Conservation (phyloP, 2,329 filamentous ascomycete genomes). For the Purpureocillium takamizusanense region DNA sequence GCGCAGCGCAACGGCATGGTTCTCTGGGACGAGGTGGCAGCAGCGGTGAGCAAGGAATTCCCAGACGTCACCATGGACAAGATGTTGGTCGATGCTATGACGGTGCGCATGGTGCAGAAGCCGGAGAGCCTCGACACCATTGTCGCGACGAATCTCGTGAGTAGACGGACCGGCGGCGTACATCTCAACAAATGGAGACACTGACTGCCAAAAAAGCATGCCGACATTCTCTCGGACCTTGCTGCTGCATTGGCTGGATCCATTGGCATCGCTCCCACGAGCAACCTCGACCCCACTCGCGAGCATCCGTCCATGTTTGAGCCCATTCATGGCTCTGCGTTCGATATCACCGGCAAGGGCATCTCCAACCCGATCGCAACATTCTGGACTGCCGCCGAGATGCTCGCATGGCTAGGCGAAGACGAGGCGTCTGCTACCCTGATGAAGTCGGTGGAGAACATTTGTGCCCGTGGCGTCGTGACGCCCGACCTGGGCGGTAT, state of each 20-base stretch:
- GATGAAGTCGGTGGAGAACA: slow-evolving; percentile 42
- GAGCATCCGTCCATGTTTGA: slow-evolving; percentile 48
- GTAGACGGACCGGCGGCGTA: neutral
- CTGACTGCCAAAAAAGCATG: slow-evolving; percentile 21
- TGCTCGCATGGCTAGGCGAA: slow-evolving; percentile 49
- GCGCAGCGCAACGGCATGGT: slow-evolving; percentile 60
- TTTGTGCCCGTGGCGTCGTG: slow-evolving; percentile 40
- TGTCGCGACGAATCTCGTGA: slow-evolving; percentile 49
- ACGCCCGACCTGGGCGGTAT: slow-evolving; percentile 45
- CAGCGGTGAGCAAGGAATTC: slow-evolving; percentile 43
- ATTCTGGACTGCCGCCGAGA: slow-evolving; percentile 50
- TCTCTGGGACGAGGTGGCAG: slow-evolving; percentile 55
- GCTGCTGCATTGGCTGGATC: slow-evolving; percentile 61
- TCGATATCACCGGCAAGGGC: slow-evolving; percentile 65
- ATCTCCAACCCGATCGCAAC: slow-evolving; percentile 61
- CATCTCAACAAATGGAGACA: neutral
- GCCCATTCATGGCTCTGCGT: slow-evolving; percentile 62
- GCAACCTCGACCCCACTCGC: slow-evolving; percentile 53
- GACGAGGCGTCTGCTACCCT: slow-evolving; percentile 37
- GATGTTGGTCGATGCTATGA: slow-evolving; percentile 60
- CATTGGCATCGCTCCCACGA: slow-evolving; percentile 65
- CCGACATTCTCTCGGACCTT: slow-evolving; percentile 63
- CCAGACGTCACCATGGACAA: slow-evolving; percentile 52
- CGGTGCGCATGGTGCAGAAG: slow-evolving; percentile 52
- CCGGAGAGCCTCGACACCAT: slow-evolving; percentile 53